Evolutionary conservation across 176 grass and related monocot genomes (phyloP), one percentile per base, ranked within the genome.

Genomic region (Juncus effusus): DNA sequence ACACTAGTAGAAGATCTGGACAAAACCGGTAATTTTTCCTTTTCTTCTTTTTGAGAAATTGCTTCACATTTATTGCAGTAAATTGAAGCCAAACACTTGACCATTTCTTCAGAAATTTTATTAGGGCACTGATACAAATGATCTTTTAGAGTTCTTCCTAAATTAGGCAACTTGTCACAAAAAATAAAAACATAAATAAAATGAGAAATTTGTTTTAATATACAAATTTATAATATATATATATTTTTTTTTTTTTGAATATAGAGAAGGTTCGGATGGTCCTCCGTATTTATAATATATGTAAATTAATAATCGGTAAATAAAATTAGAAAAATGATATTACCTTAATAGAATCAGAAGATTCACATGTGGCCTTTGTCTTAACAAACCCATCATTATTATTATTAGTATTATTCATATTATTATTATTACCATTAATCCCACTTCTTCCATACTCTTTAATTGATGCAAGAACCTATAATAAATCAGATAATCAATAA

Each of bases 101-200:
- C 78, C 94, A 99, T 89, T 80, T 99, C 94, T 85, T 99, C 94
- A 36, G 94, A 99, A 77, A 99, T 99, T 78, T 91, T 99, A 67
- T 86, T 93, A 51, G 94, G 94, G 52, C 94, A 93, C 77, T 93
- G 88, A 36, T 86, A 82, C 14, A 99, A 78, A 74, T 99, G 85
- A 38, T 99, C 88, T 84, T 93, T 99, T 76, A 99, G 73, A 14
- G 88, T 99, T 40, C 52, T 69, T 69, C 65, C 76, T 64, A 76
- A 81, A 75, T 70, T 81, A 77, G 88, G 78, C 35, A 89, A 56
- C 88, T 92, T 88, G 77, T 88, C 52, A 76, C 40, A 80, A 64
- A 54, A 56, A 87, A 67, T 38, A 59, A 81, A 69, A 63, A 10
- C 54, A 71, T 35, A 38, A 42, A 12, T 15, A 50, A 16, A 47